Conservation (phyloP, 257 asterid species). For the Anisodus tanguticus region DNA sequence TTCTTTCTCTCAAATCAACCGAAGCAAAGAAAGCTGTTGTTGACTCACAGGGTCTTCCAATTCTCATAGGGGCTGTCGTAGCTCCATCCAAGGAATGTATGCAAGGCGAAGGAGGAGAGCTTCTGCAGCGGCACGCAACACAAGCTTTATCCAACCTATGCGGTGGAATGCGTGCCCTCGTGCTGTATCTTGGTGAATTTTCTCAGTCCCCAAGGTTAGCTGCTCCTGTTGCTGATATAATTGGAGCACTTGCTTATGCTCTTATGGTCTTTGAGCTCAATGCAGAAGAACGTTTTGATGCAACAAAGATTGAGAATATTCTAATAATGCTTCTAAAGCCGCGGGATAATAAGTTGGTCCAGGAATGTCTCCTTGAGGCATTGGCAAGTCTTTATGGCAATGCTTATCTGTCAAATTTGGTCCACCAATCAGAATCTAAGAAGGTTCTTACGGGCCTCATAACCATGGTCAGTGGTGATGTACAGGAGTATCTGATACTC, state of each 20-base stretch:
- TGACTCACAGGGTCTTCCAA: conserved; percentile 66
- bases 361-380: conserved; percentile 86
- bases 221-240: conserved; percentile 85
- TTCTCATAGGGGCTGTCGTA: conserved; percentile 75
- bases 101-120: conserved; percentile 76
- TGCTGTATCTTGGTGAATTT: conserved; percentile 79
- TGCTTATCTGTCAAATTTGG: conserved; percentile 46
- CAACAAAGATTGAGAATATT: conserved; percentile 58
- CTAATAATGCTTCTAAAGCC: conserved; percentile 77
- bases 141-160: conserved; percentile 73
- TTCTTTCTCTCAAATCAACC: conserved; percentile 67
- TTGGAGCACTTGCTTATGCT: conserved; percentile 90
- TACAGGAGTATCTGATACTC: conserved; percentile 66
- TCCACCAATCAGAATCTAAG: conserved; percentile 71
- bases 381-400: conserved; percentile 79
- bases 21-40: conserved; percentile 60
- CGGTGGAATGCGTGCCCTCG: conserved; percentile 70
- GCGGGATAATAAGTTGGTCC: conserved; percentile 78
- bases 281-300: conserved; percentile 54
- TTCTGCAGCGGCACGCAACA: conserved; percentile 70
- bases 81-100: conserved; percentile 87
- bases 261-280: conserved; percentile 65
- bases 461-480: conserved; percentile 70
- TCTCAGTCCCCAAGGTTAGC: conserved; percentile 82
- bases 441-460: conserved; percentile 74